Percentiles rank a stretch among this genome's conserved stretches.
These are phyloP conservation scores for Aspergillus terreus DNA, from an alignment of 2,329 filamentous ascomycete genomes.

Conservation along the genomic window DNA sequence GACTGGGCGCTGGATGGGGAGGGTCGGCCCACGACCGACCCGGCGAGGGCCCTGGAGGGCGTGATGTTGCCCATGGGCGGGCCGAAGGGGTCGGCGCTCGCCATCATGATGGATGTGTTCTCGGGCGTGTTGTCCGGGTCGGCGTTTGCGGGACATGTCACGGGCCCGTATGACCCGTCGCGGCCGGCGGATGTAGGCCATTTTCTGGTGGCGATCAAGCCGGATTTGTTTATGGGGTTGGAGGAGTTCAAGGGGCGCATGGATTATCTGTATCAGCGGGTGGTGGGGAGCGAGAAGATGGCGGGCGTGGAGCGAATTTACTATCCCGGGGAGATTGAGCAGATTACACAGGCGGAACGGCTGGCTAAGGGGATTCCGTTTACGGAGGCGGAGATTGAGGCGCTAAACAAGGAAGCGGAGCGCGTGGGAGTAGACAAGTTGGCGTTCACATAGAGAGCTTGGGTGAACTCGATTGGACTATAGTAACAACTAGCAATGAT, in stretches of 20 bases:
- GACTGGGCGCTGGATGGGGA: constrained; percentile 73
- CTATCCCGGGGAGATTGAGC: constrained; percentile 57
- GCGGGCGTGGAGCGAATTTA: constrained; percentile 54
- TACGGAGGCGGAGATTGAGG: constrained; percentile 45
- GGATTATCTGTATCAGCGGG: constrained; percentile 56
- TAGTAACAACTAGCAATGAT: too few relatives aligned
- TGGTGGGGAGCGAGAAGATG: constrained; percentile 51
- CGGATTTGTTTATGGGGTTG: constrained; percentile 68
- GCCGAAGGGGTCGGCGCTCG: constrained; percentile 71
- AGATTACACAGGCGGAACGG: constrained; percentile 42
- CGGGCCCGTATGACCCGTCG: constrained; percentile 69
- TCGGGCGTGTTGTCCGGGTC: constrained; percentile 72
- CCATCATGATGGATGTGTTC: constrained; percentile 88
- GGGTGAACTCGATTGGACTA: neutral
- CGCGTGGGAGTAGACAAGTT: constrained; percentile 32
- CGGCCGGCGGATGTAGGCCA: constrained; percentile 69
- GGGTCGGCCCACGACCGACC: constrained; percentile 67
- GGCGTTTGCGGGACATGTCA: constrained; percentile 74
- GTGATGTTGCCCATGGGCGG: constrained; percentile 86
- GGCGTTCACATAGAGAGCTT: neutral
- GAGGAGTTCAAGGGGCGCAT: constrained; percentile 64
- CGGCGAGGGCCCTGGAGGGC: constrained; percentile 65
- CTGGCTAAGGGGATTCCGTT: constrained; percentile 47
- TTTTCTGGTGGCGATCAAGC: constrained; percentile 68
- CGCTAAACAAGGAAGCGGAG: constrained; percentile 50